phyloP scores from a whole-genome alignment of 192 early-diverging fungal species.

The Umbelopsis vinacea region DNA sequence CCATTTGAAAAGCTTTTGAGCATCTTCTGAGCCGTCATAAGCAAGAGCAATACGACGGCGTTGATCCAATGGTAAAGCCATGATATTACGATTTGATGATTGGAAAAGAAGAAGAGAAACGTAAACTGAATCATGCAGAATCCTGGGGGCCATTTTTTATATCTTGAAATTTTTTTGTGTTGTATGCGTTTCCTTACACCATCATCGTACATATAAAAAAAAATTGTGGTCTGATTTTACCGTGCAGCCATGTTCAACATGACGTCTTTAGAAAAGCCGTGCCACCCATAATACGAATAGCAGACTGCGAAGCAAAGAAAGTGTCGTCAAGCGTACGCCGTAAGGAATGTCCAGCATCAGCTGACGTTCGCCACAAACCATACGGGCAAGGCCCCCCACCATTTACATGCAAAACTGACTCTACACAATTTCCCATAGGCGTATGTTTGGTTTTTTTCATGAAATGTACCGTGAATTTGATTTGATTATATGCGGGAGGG shows the following conservation, averaged over 20 bases:
- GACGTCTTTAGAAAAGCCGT: too few relatives aligned
- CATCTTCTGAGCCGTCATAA: constrained; percentile 37
- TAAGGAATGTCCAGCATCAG: not conserved
- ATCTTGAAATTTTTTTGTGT: not conserved
- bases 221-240: too few relatives aligned
- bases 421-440: not conserved
- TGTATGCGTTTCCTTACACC: too few relatives aligned
- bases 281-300: too few relatives aligned
- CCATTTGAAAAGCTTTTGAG: constrained; percentile 38
- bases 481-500: constrained; percentile 13
- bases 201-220: too few relatives aligned
- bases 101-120: not conserved
- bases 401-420: not conserved
- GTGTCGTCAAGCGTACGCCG: not conserved
- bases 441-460: not conserved
- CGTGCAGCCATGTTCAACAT: too few relatives aligned
- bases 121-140: not conserved
- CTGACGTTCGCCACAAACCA: not conserved
- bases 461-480: constrained; percentile 15
- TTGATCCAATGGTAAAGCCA: constrained; percentile 20
- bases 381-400: too few relatives aligned
- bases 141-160: not conserved
- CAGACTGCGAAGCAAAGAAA: too few relatives aligned
- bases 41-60: constrained; percentile 35
- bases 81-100: not conserved